phyloP scores from a whole-genome alignment of 1,284 basidiomycete species.

The Sporisorium scitamineum region DNA sequence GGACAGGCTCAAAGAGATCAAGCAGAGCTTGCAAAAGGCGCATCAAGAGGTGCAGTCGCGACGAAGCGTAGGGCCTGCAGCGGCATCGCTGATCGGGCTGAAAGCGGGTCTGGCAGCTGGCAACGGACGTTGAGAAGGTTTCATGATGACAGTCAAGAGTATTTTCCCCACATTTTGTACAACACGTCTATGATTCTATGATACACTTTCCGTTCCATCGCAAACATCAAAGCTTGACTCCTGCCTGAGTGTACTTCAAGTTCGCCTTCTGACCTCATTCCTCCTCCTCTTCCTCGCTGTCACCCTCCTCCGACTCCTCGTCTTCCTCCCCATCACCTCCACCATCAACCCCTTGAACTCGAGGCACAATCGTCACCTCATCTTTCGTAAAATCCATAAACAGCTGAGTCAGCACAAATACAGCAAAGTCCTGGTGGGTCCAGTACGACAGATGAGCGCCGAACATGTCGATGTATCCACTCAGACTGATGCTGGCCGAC shows the following conservation, averaged over 20 bases:
- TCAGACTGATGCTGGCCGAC: conserved; percentile 39
- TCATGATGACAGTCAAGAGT: neutral
- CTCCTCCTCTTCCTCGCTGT: conserved; percentile 5
- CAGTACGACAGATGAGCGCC: conserved; percentile 64
- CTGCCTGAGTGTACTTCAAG: neutral
- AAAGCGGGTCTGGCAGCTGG: conserved; percentile 8
- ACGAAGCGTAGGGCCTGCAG: conserved; percentile 5
- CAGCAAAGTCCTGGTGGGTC: conserved; percentile 58
- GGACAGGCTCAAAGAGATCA: conserved; percentile 17
- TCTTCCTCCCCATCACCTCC: conserved; percentile 63
- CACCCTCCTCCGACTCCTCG: conserved; percentile 9
- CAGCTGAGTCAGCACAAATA: conserved; percentile 61
- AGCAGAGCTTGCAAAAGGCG: conserved; percentile 26
- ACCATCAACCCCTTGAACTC: conserved; percentile 24
- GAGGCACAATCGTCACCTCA: conserved; percentile 35
- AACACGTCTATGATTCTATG: conserved; percentile 2
- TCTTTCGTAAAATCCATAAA: conserved; percentile 49
- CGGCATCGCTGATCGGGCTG: neutral
- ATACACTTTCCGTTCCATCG: neutral
- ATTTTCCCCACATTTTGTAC: conserved; percentile 13
- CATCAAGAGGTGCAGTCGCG: conserved; percentile 31
- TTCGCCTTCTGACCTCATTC: neutral
- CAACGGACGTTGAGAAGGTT: neutral
- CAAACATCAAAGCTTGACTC: neutral
- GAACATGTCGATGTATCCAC: conserved; percentile 60